phyloP scores from a whole-genome alignment of 371 early-diverging fungal species.

The Batkoa obscura region DNA sequence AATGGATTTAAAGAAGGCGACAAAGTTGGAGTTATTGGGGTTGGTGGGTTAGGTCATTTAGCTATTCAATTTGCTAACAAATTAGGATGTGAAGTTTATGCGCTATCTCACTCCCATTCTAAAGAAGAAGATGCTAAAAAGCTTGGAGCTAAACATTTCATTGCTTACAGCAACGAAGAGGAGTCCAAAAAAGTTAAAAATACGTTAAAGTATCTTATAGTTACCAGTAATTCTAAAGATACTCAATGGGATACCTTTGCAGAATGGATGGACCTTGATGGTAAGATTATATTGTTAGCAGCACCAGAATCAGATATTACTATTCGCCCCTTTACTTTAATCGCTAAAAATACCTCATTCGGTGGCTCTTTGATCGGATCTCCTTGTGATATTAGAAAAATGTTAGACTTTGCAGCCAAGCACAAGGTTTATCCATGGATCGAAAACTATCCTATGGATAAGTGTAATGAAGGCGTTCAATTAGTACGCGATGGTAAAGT shows the following conservation, averaged over 20 bases:
- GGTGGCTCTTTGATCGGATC: conserved; percentile 55
- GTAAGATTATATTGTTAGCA: conserved; percentile 38
- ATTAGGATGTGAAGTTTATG: conserved; percentile 39
- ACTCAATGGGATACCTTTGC: conserved; percentile 27
- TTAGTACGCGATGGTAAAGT: not conserved
- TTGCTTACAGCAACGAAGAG: conserved; percentile 16
- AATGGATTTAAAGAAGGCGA: conserved; percentile 27
- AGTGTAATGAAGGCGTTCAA: conserved; percentile 24
- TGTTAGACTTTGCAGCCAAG: conserved; percentile 49
- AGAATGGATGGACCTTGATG: conserved; percentile 26
- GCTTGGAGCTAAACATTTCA: conserved; percentile 40
- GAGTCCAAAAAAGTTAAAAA: conserved; percentile 9
- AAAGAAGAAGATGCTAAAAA: conserved; percentile 45
- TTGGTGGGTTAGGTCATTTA: conserved; percentile 56
- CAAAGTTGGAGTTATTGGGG: conserved; percentile 41
- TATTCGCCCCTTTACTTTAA: conserved; percentile 20
- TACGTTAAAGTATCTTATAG: conserved; percentile 26
- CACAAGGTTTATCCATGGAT: conserved; percentile 43
- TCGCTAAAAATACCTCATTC: conserved; percentile 23
- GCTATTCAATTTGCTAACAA: conserved; percentile 40
- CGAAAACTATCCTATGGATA: conserved; percentile 31
- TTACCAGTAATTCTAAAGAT: conserved; percentile 25
- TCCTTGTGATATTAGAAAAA: conserved; percentile 25
- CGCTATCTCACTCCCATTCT: conserved; percentile 27
- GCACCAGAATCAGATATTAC: conserved; percentile 36